Conservation (phyloP, 2,329 filamentous ascomycete genomes). For the Exophiala lecanii-corni region DNA sequence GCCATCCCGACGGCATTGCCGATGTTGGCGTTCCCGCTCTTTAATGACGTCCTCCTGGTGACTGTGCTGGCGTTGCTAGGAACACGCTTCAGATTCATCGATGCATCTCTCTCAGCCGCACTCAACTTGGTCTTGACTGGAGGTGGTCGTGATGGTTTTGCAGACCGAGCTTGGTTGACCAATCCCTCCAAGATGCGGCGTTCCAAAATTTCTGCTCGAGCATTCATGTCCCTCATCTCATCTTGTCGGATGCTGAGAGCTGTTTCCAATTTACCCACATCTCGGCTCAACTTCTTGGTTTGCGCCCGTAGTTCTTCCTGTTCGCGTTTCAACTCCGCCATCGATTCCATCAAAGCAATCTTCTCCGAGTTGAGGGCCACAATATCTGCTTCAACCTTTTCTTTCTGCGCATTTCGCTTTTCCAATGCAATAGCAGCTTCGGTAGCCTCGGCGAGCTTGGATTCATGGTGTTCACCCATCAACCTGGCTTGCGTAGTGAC, state of each 20-base stretch:
- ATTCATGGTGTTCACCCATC: constrained; percentile 71
- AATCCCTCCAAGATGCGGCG: constrained; percentile 90
- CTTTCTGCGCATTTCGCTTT: constrained; percentile 63
- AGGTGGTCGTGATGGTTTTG: constrained; percentile 62
- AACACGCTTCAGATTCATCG: constrained; percentile 51
- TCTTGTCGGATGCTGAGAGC: constrained; percentile 83
- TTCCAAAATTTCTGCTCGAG: constrained; percentile 81
- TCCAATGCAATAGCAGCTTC: constrained; percentile 79
- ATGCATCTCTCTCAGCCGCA: constrained; percentile 32
- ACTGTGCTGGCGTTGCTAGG: constrained; percentile 41
- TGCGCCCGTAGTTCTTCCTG: constrained; percentile 69
- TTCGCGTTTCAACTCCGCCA: constrained; percentile 44
- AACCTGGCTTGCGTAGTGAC: constrained; percentile 70
- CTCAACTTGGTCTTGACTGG: constrained; percentile 26
- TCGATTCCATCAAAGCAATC: constrained; percentile 55
- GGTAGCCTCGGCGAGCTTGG: constrained; percentile 71
- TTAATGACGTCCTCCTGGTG: constrained; percentile 39
- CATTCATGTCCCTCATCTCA: constrained; percentile 86
- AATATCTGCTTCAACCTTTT: constrained; percentile 54
- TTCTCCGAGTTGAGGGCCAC: constrained; percentile 53
- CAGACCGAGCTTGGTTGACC: constrained; percentile 82
- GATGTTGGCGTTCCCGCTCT: constrained; percentile 25
- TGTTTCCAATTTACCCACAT: constrained; percentile 87
- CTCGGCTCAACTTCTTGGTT: constrained; percentile 73
- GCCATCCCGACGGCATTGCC: constrained; percentile 40